These are phyloP conservation scores for Trichosporon inkin DNA, from an alignment of 1,284 basidiomycete genomes.

Conservation along the genomic window DNA sequence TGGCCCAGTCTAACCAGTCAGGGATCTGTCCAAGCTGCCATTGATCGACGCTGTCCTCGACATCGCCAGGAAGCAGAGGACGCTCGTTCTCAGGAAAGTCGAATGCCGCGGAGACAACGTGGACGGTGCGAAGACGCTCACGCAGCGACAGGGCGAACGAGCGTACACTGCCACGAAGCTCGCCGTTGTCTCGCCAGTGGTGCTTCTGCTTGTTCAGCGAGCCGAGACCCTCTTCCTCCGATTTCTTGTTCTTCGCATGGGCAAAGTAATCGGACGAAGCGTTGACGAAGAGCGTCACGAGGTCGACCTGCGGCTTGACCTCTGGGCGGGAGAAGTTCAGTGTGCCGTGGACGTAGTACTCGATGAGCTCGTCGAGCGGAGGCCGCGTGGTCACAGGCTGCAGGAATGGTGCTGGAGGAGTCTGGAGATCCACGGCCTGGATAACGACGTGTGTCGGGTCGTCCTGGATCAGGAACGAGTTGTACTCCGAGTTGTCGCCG, in stretches of 20 bases:
- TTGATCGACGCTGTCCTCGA: slow-evolving; percentile 3
- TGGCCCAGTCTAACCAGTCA: slow-evolving; percentile 39
- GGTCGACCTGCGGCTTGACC: slow-evolving; percentile 24
- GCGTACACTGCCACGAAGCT: slow-evolving; percentile 39
- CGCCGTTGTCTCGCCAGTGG: slow-evolving; percentile 45
- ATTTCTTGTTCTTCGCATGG: slow-evolving; percentile 24
- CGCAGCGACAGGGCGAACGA: slow-evolving; percentile 29
- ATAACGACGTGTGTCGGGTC: slow-evolving; percentile 26
- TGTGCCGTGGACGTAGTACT: slow-evolving; percentile 24
- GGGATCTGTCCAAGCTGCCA: slow-evolving; percentile 43
- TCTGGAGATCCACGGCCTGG: not conserved
- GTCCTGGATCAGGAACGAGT: slow-evolving; percentile 5
- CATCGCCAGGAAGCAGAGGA: slow-evolving; percentile 8
- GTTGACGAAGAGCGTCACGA: slow-evolving; percentile 45
- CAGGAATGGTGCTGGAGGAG: slow-evolving; percentile 15
- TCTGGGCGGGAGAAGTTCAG: slow-evolving; percentile 6
- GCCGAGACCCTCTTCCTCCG: slow-evolving; percentile 24
- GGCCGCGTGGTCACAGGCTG: slow-evolving; percentile 19
- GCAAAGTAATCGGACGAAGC: slow-evolving; percentile 31
- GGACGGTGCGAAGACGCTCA: slow-evolving; percentile 28
- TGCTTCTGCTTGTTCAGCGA: slow-evolving; percentile 14
- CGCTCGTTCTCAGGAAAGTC: slow-evolving; percentile 13
- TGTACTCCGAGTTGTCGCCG: slow-evolving; percentile 4
- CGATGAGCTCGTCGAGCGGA: slow-evolving; percentile 18
- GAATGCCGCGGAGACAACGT: slow-evolving; percentile 40